Evolutionary conservation across 2,329 filamentous ascomycete species (phyloP).

Genomic region (Diaporthe longicolla): DNA sequence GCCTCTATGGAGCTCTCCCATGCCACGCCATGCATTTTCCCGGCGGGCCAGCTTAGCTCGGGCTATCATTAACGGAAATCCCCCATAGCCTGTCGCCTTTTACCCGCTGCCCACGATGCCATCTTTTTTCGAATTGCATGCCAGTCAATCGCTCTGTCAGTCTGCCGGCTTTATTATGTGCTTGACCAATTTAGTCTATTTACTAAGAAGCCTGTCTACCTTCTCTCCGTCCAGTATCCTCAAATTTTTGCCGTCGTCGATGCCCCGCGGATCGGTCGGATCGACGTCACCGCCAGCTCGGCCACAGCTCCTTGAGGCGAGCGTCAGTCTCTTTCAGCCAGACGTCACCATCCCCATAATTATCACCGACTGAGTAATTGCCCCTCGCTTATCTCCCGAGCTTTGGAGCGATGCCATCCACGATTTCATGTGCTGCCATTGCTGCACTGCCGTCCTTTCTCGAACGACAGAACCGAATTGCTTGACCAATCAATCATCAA

Average conservation of each 20-base stretch:
- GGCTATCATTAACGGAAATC: slow-evolving; percentile 21
- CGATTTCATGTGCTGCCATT: not conserved
- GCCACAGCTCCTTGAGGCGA: not conserved
- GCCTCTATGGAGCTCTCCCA: not conserved
- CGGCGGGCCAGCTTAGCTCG: slow-evolving; percentile 31
- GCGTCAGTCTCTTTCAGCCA: slow-evolving; percentile 16
- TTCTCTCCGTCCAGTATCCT: no score
- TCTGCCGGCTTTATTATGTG: not conserved
- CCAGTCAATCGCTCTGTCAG: not conserved
- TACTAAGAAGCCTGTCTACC: no score
- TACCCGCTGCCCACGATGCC: slow-evolving; percentile 27
- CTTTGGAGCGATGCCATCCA: slow-evolving; percentile 30
- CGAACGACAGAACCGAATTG: not conserved
- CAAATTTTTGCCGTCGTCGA: not conserved
- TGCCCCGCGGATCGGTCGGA: slow-evolving; percentile 36
- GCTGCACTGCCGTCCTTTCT: no score
- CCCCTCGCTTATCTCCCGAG: slow-evolving; percentile 30
- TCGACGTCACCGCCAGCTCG: slow-evolving; percentile 36
- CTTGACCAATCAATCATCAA: not conserved
- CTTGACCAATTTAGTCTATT: not conserved
- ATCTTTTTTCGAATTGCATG: not conserved
- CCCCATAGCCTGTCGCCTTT: slow-evolving; percentile 3
- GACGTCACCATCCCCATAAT: slow-evolving; percentile 29
- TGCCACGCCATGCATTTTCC: slow-evolving; percentile 19
- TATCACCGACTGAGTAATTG: slow-evolving; percentile 22